Evolutionary conservation across 805 yeast genomes (phyloP).

Genomic region (Saccharomycopsis lassenensis): DNA sequence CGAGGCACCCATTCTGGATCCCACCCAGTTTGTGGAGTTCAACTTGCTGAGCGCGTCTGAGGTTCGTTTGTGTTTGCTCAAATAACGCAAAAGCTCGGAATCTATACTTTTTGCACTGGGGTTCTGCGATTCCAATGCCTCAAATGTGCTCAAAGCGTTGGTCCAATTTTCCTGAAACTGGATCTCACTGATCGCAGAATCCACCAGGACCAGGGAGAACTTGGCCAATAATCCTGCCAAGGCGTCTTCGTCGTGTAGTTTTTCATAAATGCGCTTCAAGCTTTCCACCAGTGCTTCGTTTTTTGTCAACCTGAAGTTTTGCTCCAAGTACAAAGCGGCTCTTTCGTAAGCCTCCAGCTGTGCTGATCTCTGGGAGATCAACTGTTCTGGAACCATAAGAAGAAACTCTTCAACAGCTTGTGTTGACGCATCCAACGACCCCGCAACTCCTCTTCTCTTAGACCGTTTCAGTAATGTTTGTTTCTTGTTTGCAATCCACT

Average conservation of each 20-base stretch:
- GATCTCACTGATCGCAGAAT: slow-evolving; percentile 70
- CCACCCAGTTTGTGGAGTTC: slow-evolving; percentile 13
- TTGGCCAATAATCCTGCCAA: slow-evolving; percentile 73
- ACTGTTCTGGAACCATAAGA: slow-evolving; percentile 46
- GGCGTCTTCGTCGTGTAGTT: slow-evolving; percentile 81
- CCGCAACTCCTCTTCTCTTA: slow-evolving; percentile 20
- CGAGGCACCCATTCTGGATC: not conserved
- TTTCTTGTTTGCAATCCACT: slow-evolving; percentile 48
- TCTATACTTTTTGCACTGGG: too few relatives aligned
- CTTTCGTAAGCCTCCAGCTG: slow-evolving; percentile 82
- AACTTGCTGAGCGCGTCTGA: slow-evolving; percentile 50
- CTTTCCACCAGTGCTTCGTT: slow-evolving; percentile 26
- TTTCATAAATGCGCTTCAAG: slow-evolving; percentile 74
- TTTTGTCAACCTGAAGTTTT: slow-evolving; percentile 39
- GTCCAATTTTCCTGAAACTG: slow-evolving; percentile 83
- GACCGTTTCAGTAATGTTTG: slow-evolving; percentile 22
- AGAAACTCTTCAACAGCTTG: slow-evolving; percentile 38
- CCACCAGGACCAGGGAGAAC: slow-evolving; percentile 56
- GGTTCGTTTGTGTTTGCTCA: slow-evolving; percentile 67
- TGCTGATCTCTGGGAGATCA: slow-evolving; percentile 68
- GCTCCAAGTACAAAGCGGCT: slow-evolving; percentile 77
- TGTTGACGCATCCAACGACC: slow-evolving; percentile 21
- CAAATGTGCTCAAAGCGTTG: slow-evolving; percentile 76
- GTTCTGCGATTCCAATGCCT: too few relatives aligned
- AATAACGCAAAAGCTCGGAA: slow-evolving; percentile 56